Evolutionary conservation across 1,139 yeast species (phyloP), one percentile per base, ranked within the genome.

Genomic region (Chernovozyma sophiae-reginae): DNA sequence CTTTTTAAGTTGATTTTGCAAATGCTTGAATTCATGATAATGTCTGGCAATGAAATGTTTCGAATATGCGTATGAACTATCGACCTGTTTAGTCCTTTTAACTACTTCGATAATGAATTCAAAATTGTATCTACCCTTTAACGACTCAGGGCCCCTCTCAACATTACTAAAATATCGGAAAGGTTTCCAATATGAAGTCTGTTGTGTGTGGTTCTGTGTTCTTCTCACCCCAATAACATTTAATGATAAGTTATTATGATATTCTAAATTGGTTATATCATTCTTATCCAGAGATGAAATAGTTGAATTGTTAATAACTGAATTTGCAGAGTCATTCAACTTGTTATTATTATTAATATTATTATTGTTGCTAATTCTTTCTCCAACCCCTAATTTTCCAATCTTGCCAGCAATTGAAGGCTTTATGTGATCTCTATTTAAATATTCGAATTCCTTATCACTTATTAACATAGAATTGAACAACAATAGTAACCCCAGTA

Each of bases 401-500:
- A 73, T 55, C 44, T 77, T 72, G 3, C 84, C 69, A 11, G 78
- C 76, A 28, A 76, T 77, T 37, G 75, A 55, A 8, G 74, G 68
- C 53, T 78, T 53, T 62, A 75, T 46, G 62, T 82, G 67, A 58
- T 72, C 55, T 56, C 69, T 48, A 8, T 55, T 53, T 33, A 74
- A 72, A 47, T 82, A 83, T 13, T 56, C 63, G 35, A 71, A 55
- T 44, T 82, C 90, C 36, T 77, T 68, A 0, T 70, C 62, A 2
- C 90, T 77, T 13, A 80, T 79, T 16, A 90, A 56, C 29, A 92
- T 85, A 0, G 96, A 81, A 47, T 87, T 85, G 59, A 77, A 83
- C 46, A 86, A 70, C 48, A 86, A 62, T 25, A 84, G 61, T 25
- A 89, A 60, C 37, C 86, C 68, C 37, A 82, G 74, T 30, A 78